A percentile compares a stretch with the other conserved stretches of the same genome.
Conservation (phyloP, 306 rosid genomes). For the Dalbergia cochinchinensis region DNA sequence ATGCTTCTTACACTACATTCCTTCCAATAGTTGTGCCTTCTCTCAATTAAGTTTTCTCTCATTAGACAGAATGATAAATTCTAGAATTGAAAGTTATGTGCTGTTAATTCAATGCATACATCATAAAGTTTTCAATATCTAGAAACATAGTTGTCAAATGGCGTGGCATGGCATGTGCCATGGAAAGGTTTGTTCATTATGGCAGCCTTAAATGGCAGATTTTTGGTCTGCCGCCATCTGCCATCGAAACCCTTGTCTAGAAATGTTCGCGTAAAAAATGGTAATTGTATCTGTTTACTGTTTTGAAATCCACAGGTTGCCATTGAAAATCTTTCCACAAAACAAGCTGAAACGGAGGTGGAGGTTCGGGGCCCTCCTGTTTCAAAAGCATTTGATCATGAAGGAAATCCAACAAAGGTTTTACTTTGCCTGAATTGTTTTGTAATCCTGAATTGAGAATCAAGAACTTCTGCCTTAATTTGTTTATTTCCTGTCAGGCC, state of each 20-base stretch:
- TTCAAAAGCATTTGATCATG: constrained; percentile 85
- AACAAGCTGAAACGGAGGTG: constrained; percentile 76
- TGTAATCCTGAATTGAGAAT: constrained; percentile 21
- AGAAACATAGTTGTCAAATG: background rate
- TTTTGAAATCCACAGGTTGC: constrained; percentile 60
- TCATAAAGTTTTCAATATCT: constrained; percentile 5
- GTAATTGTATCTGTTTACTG: constrained; percentile 16
- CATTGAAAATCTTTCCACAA: constrained; percentile 73
- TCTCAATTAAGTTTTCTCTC: background rate
- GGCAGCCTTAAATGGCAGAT: too few relatives aligned
- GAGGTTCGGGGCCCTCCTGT: constrained; percentile 98
- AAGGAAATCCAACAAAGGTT: constrained; percentile 94
- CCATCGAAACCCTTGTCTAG: too few relatives aligned
- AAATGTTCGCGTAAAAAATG: background rate
- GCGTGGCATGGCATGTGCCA: too few relatives aligned
- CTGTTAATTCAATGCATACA: background rate
- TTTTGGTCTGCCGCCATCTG: too few relatives aligned
- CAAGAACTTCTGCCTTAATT: constrained; percentile 36
- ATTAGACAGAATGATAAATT: constrained; percentile 4
- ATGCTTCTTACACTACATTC: background rate
- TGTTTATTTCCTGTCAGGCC: constrained; percentile 72
- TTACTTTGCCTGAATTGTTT: constrained; percentile 28
- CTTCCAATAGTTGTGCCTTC: background rate
- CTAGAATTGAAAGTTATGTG: constrained; percentile 17
- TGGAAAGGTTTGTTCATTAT: too few relatives aligned